Conservation (phyloP, 2,329 filamentous ascomycete genomes). For the Penicillium decumbens region DNA sequence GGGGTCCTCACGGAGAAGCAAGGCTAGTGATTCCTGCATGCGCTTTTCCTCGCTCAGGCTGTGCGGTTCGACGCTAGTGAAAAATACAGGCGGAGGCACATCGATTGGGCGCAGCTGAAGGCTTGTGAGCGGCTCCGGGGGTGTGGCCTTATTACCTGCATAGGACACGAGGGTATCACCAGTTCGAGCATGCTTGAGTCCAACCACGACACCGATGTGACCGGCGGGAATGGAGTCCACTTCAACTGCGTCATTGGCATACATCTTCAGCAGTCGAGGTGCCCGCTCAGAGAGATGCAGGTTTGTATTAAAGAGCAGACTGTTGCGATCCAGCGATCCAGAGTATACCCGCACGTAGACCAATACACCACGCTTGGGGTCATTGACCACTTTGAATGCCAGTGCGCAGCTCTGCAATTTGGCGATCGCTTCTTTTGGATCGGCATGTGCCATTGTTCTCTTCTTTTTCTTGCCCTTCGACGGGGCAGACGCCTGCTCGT, state of each 20-base stretch:
- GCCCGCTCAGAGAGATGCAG: slow-evolving; percentile 73
- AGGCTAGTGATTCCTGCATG: slow-evolving; percentile 68
- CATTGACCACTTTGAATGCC: slow-evolving; percentile 91
- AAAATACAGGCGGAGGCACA: slow-evolving; percentile 91
- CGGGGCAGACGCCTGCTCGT: slow-evolving; percentile 26
- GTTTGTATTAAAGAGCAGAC: slow-evolving; percentile 80
- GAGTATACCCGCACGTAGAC: slow-evolving; percentile 92
- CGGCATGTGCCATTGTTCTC: slow-evolving; percentile 43
- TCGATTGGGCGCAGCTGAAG: slow-evolving; percentile 82
- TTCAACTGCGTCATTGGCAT: slow-evolving; percentile 80
- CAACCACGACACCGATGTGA: slow-evolving; percentile 89
- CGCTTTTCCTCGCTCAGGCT: slow-evolving; percentile 74
- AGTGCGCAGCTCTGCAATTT: slow-evolving; percentile 67
- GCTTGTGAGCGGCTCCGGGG: slow-evolving; percentile 64
- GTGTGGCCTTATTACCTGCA: slow-evolving; percentile 57
- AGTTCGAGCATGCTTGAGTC: slow-evolving; percentile 84
- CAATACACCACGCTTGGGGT: slow-evolving; percentile 76
- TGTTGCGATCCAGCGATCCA: slow-evolving; percentile 69
- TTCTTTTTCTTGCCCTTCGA: slow-evolving; percentile 43
- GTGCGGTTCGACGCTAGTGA: slow-evolving; percentile 83
- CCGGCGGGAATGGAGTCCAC: slow-evolving; percentile 74
- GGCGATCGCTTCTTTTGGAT: slow-evolving; percentile 43
- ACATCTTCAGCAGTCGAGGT: slow-evolving; percentile 80
- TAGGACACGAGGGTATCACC: slow-evolving; percentile 86
- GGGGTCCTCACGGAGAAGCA: slow-evolving; percentile 85